Base-by-base conservation (phyloP, 2,329 filamentous ascomycete genomes). In the Hymenoscyphus linearis region DNA sequence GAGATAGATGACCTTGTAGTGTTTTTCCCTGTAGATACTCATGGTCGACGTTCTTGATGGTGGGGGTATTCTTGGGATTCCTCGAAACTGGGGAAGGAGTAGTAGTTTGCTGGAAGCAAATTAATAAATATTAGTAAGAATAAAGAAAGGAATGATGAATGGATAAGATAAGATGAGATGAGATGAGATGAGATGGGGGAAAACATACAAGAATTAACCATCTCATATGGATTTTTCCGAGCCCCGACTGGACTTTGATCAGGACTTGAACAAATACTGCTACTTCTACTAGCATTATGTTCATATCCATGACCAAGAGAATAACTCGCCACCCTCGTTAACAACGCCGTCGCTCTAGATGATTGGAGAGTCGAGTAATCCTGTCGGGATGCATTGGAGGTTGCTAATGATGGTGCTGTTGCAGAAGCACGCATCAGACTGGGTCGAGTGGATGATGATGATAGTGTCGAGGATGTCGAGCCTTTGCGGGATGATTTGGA, bases 21-120 rank as follows among this genome's bases (percentile, higher is more conserved):
- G n/a, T n/a, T n/a, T n/a, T n/a, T n/a, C n/a, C n/a, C n/a, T n/a
- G 13, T 3, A 52, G 12, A n/a, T 25, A 26, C 27, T 10, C 18
- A 27, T 25, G 25, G 18, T 16, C 1, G 16, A 16, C 37, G 31
- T 31, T 31, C 31, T 31, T 31, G 31, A 9, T 31, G 31, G 31
- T 77, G 78, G n/a, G n/a, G n/a, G 22, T 76, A 77, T 50, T 83
- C 82, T 78, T 86, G 76, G 66, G 80, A 89, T 63, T 85, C 81
- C 69, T 90, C 87, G 73, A 89, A 90, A 72, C 83, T 87, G 16
- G 87, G 87, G 71, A 90, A 90, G 77, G 88, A 86, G 74, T 90
- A 90, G 64, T 84, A 82, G 60, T 78, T 81, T 69, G 76, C 66
- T 69, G 10, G 2, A 31, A 31, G n/a, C n/a, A n/a, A n/a, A n/a